Percentiles rank a stretch among this genome's conserved stretches.
These are phyloP conservation scores for Vickermania ingenoplastis DNA, from an alignment of 208 protist genomes.

Conservation along the genomic window DNA sequence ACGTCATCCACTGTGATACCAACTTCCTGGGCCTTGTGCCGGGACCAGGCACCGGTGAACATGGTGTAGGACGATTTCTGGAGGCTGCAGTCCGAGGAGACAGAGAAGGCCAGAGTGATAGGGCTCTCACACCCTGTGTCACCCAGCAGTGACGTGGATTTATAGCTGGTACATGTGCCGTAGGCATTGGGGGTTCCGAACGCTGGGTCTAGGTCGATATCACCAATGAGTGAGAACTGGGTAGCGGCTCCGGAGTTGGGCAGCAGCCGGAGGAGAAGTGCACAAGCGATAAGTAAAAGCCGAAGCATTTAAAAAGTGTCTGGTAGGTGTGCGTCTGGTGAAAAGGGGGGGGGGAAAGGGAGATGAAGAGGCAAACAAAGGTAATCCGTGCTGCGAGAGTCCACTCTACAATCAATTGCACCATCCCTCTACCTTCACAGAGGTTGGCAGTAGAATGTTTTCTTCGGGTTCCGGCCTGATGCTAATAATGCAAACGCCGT, in stretches of 20 bases:
- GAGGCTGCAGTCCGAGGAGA: slow-evolving; percentile 9
- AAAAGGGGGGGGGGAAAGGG: no score
- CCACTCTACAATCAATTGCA: no score
- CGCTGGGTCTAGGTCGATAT: slow-evolving; percentile 22
- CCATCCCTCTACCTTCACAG: no score
- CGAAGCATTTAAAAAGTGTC: slow-evolving; percentile 4
- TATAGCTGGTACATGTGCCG: not conserved
- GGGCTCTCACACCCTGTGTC: slow-evolving; percentile 21
- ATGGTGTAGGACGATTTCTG: slow-evolving; percentile 11
- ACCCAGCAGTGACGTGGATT: slow-evolving; percentile 7
- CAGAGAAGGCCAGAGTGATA: slow-evolving; percentile 10
- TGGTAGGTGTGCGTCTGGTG: no score
- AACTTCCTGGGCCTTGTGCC: slow-evolving; percentile 13
- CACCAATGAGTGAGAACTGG: slow-evolving; percentile 16
- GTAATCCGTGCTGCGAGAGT: no score
- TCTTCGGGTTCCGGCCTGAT: no score
- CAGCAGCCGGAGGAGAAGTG: not conserved
- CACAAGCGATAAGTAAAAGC: slow-evolving; percentile 1
- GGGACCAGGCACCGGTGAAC: slow-evolving; percentile 21
- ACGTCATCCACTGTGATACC: slow-evolving; percentile 4
- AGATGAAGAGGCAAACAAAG: no score
- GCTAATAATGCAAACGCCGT: no score
- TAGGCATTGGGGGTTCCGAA: slow-evolving; percentile 18
- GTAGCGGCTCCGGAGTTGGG: not conserved
- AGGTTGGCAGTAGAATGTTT: no score